A percentile compares a stretch with the other conserved stretches of the same genome.
phyloP scores from a whole-genome alignment of 2,329 filamentous ascomycete species.

The Cercospora zeae-maydis region DNA sequence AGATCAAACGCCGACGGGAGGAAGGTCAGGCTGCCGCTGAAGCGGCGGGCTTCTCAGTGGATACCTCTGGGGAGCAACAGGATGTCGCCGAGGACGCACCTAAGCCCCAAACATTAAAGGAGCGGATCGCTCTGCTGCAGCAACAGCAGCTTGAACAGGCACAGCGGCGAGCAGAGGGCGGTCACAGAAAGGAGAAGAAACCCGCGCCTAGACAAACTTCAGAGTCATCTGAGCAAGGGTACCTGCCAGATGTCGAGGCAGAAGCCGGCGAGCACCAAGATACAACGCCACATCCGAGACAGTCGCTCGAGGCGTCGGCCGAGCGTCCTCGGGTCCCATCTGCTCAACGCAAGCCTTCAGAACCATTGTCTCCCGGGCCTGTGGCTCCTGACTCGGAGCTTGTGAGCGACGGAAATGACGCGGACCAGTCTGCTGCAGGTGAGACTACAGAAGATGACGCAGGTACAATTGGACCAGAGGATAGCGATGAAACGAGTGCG shows the following conservation, averaged over 20 bases:
- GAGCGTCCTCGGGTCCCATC: conserved; percentile 39
- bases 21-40: conserved; percentile 66
- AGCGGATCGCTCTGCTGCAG: conserved; percentile 89
- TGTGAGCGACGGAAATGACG: conserved; percentile 61
- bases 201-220: conserved; percentile 59
- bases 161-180: conserved; percentile 71
- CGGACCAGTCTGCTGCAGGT: conserved; percentile 61
- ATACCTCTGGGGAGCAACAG: conserved; percentile 43
- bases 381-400: conserved; percentile 49
- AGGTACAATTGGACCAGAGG: conserved; percentile 66
- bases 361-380: conserved; percentile 37
- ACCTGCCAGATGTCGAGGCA: conserved; percentile 38
- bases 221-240: conserved; percentile 43
- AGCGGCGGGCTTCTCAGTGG: conserved; percentile 56
- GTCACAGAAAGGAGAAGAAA: conserved; percentile 77
- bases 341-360: conserved; percentile 36
- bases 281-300: conserved; percentile 34
- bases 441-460: conserved; percentile 61
- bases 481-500: conserved; percentile 61
- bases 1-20: conserved; percentile 58
- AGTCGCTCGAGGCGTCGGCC: conserved; percentile 38
- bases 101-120: conserved; percentile 89
- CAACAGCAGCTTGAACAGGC: conserved; percentile 91
- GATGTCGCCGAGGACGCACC: conserved; percentile 70
- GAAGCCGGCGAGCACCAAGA: conserved; percentile 35